Evolutionary conservation across 805 yeast species (phyloP), one percentile per base, ranked within the genome.

Genomic region (Alloascoidea africana): DNA sequence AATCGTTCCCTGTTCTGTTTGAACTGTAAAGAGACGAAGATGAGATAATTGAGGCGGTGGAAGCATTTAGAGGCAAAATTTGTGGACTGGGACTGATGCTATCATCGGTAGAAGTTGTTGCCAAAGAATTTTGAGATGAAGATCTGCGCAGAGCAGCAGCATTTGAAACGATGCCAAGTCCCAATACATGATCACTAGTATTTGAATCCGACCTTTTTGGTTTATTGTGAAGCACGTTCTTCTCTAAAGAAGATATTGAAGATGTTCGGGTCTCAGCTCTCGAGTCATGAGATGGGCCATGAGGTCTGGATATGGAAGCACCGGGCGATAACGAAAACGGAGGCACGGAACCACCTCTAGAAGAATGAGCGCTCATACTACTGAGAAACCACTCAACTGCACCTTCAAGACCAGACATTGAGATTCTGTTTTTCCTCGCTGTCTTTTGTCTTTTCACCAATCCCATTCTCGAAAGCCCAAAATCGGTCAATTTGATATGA

Each of bases 381-480:
- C 13, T n/a, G n/a, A n/a, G n/a, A n/a, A n/a, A n/a, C n/a, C n/a
- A n/a, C n/a, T 23, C 30, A 23, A 23, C 30, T 8, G 30, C 30
- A 8, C n/a, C n/a, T 23, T 23, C 30, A 23, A 23, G 13, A 23
- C 30, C n/a, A 8, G n/a, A 8, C 8, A n/a, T 23, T 8, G 13
- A 8, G n/a, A 8, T 23, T 23, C n/a, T 23, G n/a, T 23, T 23
- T 8, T 23, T 23, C 30, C 30, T 23, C 8, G 30, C 30, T 23
- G 13, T 8, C 8, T 8, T n/a, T 23, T 86, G 95, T 55, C 96
- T 73, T 32, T 85, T 79, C 27, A 85, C 71, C 33, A 87, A 70
- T 18, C 96, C 96, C 65, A 86, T 76, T 52, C 94, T 66, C 5
- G 94, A 82, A 34, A 91, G 65, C 1, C 98, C 99, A 62, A 91